These are phyloP conservation scores for Pholiota conissans DNA, from an alignment of 768 basidiomycete species.

Conservation along the genomic window DNA sequence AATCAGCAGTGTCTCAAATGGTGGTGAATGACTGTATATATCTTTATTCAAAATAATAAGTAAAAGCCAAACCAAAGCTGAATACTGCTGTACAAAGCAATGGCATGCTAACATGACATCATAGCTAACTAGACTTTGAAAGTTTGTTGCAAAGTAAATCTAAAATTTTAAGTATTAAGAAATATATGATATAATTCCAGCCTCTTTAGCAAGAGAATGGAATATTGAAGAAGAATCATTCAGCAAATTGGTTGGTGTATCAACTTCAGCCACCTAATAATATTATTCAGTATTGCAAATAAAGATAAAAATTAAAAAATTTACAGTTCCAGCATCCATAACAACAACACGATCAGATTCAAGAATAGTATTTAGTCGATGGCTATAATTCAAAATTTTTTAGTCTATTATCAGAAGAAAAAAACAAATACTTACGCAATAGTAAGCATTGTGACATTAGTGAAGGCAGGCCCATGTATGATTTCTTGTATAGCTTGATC, in stretches of 20 bases:
- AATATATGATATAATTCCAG: constrained; percentile 40
- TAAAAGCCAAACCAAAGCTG: too few relatives aligned
- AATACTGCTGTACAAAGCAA: too few relatives aligned
- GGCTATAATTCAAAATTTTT: constrained; percentile 39
- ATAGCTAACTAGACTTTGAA: too few relatives aligned
- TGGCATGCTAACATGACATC: too few relatives aligned
- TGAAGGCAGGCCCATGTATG: constrained; percentile 77
- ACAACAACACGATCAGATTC: constrained; percentile 83
- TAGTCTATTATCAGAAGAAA: not conserved
- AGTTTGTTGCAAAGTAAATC: too few relatives aligned
- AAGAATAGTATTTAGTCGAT: constrained; percentile 83
- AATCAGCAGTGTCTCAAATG: not conserved
- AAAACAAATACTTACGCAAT: constrained; percentile 62
- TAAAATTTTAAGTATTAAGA: not conserved
- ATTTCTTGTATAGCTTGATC: constrained; percentile 88
- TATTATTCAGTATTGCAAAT: not conserved
- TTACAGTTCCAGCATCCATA: constrained; percentile 73
- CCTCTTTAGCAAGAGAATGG: constrained; percentile 64
- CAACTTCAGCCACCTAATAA: constrained; percentile 71
- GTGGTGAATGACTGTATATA: not conserved
- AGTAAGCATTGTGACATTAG: constrained; percentile 79
- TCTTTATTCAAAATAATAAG: too few relatives aligned
- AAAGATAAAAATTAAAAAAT: constrained; percentile 9
- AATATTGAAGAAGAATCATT: constrained; percentile 57
- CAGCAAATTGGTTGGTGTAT: constrained; percentile 65